Conservation (phyloP, 2,329 filamentous ascomycete genomes). For the Mollisiaceae sp. region DNA sequence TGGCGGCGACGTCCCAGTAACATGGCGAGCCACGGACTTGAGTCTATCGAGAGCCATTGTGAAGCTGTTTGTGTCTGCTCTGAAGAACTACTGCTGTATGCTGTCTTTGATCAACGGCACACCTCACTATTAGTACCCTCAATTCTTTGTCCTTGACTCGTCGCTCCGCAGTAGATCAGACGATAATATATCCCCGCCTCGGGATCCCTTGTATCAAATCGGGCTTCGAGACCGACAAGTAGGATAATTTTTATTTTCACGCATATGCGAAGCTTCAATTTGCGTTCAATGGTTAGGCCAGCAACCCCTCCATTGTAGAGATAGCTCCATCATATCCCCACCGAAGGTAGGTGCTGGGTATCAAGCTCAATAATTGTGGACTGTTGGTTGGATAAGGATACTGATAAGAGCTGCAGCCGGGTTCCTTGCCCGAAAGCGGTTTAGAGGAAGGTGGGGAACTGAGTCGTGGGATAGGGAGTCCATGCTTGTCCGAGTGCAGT, state of each 20-base stretch:
- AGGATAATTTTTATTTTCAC: constrained; percentile 28
- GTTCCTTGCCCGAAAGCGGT: constrained; percentile 29
- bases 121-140: constrained; percentile 2
- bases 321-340: constrained; percentile 25
- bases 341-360: constrained; percentile 12
- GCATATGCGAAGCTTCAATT: constrained; percentile 23
- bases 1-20: constrained; percentile 57
- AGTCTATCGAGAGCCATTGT: constrained; percentile 67
- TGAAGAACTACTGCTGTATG: neutral
- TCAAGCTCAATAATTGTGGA: constrained; percentile 26
- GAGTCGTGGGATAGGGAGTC: neutral
- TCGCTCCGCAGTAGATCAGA: neutral
- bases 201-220: constrained; percentile 41
- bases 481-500: constrained; percentile 26
- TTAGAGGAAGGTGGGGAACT: constrained; percentile 30
- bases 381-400: constrained; percentile 31
- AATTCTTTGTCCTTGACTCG: neutral
- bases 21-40: constrained; percentile 66
- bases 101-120: neutral
- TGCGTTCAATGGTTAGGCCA: constrained; percentile 16
- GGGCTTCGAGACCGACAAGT: constrained; percentile 33
- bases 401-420: constrained; percentile 29
- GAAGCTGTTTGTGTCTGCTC: neutral
- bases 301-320: constrained; percentile 26
- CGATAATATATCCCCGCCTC: constrained; percentile 30